phyloP scores from a whole-genome alignment of 1,284 basidiomycete species.

The Cutaneotrichosporon cutaneum region DNA sequence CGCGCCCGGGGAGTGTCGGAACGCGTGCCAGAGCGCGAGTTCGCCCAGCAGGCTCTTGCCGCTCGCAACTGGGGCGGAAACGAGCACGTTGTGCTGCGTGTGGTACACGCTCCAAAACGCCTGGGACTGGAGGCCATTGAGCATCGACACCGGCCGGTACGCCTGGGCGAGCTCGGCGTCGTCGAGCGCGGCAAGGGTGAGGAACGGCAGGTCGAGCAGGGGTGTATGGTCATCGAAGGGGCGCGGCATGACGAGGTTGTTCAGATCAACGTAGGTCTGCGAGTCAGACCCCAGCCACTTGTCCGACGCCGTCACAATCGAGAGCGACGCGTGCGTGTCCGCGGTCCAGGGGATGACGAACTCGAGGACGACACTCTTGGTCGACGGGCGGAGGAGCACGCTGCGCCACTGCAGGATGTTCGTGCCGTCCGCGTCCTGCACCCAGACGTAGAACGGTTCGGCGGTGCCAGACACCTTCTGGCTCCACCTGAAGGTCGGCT shows the following conservation, averaged over 20 bases:
- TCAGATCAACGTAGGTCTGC: constrained; percentile 64
- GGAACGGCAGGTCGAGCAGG: constrained; percentile 77
- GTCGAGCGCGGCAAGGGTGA: constrained; percentile 61
- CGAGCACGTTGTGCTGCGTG: constrained; percentile 68
- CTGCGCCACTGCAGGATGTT: constrained; percentile 81
- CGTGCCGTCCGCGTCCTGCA: constrained; percentile 77
- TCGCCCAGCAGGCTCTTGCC: constrained; percentile 79
- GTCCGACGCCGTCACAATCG: constrained; percentile 85
- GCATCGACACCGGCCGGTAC: constrained; percentile 57
- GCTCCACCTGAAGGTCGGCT: constrained; percentile 81
- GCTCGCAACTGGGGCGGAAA: constrained; percentile 76
- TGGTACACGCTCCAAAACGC: constrained; percentile 78
- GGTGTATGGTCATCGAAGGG: constrained; percentile 65
- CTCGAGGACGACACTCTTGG: constrained; percentile 64
- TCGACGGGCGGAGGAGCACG: constrained; percentile 68
- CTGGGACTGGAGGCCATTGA: constrained; percentile 90
- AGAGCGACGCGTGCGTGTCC: constrained; percentile 64
- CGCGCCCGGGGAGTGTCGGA: constrained; percentile 39
- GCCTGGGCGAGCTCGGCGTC: constrained; percentile 58
- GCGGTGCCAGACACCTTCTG: constrained; percentile 68
- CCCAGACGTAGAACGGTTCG: constrained; percentile 95
- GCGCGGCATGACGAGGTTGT: constrained; percentile 72
- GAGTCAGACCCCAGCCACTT: constrained; percentile 92
- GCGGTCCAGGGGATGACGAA: constrained; percentile 75
- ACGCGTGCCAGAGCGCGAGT: constrained; percentile 64